Evolutionary conservation across 345 rosid genomes (phyloP), one percentile per base, ranked within the genome.

Genomic region (Excoecaria agallocha): DNA sequence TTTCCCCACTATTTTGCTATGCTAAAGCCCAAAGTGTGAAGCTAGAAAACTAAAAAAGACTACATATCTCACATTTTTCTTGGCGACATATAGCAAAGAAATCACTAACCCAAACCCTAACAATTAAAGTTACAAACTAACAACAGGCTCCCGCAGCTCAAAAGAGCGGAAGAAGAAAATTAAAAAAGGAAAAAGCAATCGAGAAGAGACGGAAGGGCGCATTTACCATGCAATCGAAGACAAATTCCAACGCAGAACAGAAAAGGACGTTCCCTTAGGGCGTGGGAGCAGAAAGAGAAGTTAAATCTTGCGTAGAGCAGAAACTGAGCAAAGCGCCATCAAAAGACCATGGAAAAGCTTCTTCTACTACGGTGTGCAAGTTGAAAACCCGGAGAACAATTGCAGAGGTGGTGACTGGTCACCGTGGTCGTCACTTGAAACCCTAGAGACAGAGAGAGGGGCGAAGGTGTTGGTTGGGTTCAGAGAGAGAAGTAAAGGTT

Each of bases 371-470:
- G 60, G 43, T 56, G 22, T 0, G 45, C 8, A 48, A 30, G 56
- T 22, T n/a, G 16, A 45, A 22, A 43, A 43, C 56, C 74, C 64
- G 22, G 22, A 70, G 16, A 25, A 70, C 35, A 12, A 43, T 46
- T 24, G 61, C 35, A 17, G 25, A 39, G 56, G 17, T 6, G 5
- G 39, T n/a, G 0, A 3, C 20, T n/a, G n/a, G 30, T 30, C 30
- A 30, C 30, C 50, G 7, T 15, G 12, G 52, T 19, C 5, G 22
- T 10, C 37, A 8, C 16, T 52, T 25, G 68, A 19, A 78, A 78
- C 78, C 81, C 81, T 78, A 74, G 74, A 78, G 66, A 15, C 61
- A 69, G 75, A 48, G 25, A 71, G 63, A 41, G 51, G 8, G 19
- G 22, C 7, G 56, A 62, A 39, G 35, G 1, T 13, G 35, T 30